phyloP scores from a whole-genome alignment of 805 yeast genomes.

The Pichia cabralensis region DNA sequence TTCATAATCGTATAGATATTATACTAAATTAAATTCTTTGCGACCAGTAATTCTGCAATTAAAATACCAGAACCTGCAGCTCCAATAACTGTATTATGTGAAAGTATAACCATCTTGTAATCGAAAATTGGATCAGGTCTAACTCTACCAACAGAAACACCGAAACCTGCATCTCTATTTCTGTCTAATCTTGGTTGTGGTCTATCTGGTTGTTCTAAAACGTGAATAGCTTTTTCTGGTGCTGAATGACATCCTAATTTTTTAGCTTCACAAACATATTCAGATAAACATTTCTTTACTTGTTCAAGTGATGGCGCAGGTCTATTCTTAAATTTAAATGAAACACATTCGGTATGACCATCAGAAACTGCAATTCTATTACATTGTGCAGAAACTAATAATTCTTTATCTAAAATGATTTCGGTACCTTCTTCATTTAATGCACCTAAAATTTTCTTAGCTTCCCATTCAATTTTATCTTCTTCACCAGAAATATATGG shows the following conservation, averaged over 20 bases:
- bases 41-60: conserved; percentile 82
- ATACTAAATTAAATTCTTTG: conserved; percentile 63
- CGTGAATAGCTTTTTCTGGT: conserved; percentile 86
- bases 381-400: conserved; percentile 91
- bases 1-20: no score
- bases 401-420: conserved; percentile 54
- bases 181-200: conserved; percentile 98
- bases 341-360: conserved; percentile 95
- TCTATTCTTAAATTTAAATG: conserved; percentile 69
- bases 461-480: conserved; percentile 98
- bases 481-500: conserved; percentile 96
- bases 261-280: conserved; percentile 77
- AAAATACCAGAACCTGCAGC: conserved; percentile 98
- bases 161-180: conserved; percentile 87
- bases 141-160: conserved; percentile 89
- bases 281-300: conserved; percentile 57
- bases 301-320: conserved; percentile 82
- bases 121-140: conserved; percentile 92
- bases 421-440: conserved; percentile 41
- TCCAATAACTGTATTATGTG: conserved; percentile 95
- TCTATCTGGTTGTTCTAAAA: conserved; percentile 82
- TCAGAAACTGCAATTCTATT: conserved; percentile 95
- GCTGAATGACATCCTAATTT: conserved; percentile 80
- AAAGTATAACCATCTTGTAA: conserved; percentile 91
- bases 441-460: conserved; percentile 83